Percentiles rank a stretch among this genome's conserved stretches.
Evolutionary conservation across 371 early-diverging fungal genomes (phyloP).

Genomic region (Mucor saturninus): DNA sequence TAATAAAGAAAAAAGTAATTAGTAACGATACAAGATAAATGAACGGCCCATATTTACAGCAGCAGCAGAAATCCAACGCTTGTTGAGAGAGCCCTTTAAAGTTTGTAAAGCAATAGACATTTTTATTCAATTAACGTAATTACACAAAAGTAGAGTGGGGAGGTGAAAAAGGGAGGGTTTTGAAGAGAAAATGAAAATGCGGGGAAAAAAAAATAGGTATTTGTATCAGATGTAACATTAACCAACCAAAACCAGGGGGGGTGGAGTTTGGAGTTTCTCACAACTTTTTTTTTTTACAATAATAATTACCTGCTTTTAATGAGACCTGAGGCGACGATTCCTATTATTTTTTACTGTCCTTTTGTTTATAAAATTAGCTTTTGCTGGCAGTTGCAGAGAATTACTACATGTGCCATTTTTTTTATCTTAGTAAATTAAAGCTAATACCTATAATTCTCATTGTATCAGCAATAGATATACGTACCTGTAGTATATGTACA

Average conservation of each 20-base stretch:
- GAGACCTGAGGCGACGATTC: too few relatives aligned
- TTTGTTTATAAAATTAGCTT: too few relatives aligned
- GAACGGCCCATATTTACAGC: constrained; percentile 12
- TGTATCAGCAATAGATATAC: too few relatives aligned
- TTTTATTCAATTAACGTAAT: constrained; percentile 8
- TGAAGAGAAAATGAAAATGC: neutral
- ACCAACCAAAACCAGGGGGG: constrained; percentile 7
- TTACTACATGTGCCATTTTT: too few relatives aligned
- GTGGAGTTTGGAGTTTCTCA: neutral
- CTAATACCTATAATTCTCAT: too few relatives aligned
- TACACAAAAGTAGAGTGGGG: constrained; percentile 9
- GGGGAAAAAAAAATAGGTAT: constrained; percentile 4
- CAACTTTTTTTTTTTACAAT: too few relatives aligned
- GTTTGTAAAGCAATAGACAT: constrained; percentile 33
- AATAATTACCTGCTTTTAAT: too few relatives aligned
- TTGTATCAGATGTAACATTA: constrained; percentile 2
- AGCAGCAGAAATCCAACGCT: constrained; percentile 28
- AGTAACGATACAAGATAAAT: neutral
- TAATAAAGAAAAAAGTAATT: constrained; percentile 1
- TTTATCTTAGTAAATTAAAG: too few relatives aligned
- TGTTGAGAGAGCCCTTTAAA: constrained; percentile 17
- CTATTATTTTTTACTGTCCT: too few relatives aligned
- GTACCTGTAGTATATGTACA: too few relatives aligned
- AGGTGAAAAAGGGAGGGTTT: constrained; percentile 6
- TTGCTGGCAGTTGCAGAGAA: too few relatives aligned